A percentile compares a stretch with the other conserved stretches of the same genome.
These are phyloP conservation scores for Acanthamoeba sp. DNA, from an alignment of 208 protist species.

Conservation along the genomic window DNA sequence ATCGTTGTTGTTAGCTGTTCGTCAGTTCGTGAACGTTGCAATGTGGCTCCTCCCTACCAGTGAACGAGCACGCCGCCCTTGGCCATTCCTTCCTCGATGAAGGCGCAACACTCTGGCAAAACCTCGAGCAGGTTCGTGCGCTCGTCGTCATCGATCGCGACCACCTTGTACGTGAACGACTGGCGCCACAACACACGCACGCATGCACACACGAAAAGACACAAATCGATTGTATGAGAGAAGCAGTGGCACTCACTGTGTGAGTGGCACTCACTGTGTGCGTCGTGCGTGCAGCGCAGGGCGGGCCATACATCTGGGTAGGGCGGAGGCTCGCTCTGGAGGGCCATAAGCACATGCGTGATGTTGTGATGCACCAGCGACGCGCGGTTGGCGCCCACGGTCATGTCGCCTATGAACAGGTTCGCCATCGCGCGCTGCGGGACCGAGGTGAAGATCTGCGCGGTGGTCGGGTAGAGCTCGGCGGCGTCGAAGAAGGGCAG, in stretches of 20 bases:
- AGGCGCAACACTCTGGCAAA: background rate
- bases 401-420: conserved; percentile 49
- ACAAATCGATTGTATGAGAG: background rate
- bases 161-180: background rate
- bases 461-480: background rate
- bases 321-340: conserved; percentile 20
- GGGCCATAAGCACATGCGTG: conserved; percentile 30
- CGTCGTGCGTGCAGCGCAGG: no score
- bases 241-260: no score
- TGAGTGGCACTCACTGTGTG: no score
- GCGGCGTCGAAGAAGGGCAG: conserved; percentile 17
- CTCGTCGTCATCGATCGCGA: conserved; percentile 25
- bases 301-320: background rate
- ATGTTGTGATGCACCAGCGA: conserved; percentile 26
- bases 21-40: no score
- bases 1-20: background rate
- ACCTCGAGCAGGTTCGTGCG: conserved; percentile 4
- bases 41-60: background rate
- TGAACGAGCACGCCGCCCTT: conserved; percentile 21
- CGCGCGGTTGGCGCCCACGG: background rate
- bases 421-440: conserved; percentile 10
- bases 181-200: background rate
- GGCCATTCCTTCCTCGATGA: conserved; percentile 48
- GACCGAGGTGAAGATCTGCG: conserved; percentile 10
- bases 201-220: background rate